Evolutionary conservation across 2,329 filamentous ascomycete genomes (phyloP), one percentile per base, ranked within the genome.

Genomic region (Cladosporium sp.): DNA sequence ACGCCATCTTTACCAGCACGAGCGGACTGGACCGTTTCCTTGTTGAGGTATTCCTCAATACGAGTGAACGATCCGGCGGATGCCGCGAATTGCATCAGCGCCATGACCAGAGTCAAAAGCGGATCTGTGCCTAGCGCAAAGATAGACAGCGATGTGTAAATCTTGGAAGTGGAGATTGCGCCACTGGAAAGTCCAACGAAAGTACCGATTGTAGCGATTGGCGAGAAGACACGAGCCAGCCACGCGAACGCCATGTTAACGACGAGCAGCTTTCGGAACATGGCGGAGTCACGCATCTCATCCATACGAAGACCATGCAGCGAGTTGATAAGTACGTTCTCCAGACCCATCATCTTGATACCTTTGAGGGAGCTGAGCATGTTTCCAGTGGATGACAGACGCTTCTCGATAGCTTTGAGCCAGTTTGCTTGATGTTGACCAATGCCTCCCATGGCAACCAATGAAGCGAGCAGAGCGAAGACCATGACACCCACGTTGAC

Each of bases 361-460:
- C 79, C 76, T 66, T 81, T 81, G 74, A 83, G 81, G 2, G 79
- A 77, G n/a, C 74, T 74, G 0, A 83, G 75, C 72, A 81, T 76
- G 3, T 72, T 73, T 1, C 76, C 73, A 0, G 81, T 83, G 4
- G 78, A 73, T 5, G 76, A 74, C 5, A 83, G 76, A 5, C 81
- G 78, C 46, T 77, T 73, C 69, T 83, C 77, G 14, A 83, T 79
- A 28, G 74, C 77, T 57, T 79, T 77, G 36, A 81, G 78, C 81
- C 81, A 83, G 0, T 72, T 68, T 23, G 36, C 46, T 39, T 65
- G 73, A 13, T 77, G 68, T 73, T 77, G 34, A 6, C 39, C 43
- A 28, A 63, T 48, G 25, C 51, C 60, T 18, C 60, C 60, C 60
- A 63, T 63, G 3, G 57, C 49, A 7, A 66, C 62, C 13, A 58